Evolutionary conservation across 495 filamentous ascomycete species (phyloP).

Genomic region (Daldinia bambusicola): DNA sequence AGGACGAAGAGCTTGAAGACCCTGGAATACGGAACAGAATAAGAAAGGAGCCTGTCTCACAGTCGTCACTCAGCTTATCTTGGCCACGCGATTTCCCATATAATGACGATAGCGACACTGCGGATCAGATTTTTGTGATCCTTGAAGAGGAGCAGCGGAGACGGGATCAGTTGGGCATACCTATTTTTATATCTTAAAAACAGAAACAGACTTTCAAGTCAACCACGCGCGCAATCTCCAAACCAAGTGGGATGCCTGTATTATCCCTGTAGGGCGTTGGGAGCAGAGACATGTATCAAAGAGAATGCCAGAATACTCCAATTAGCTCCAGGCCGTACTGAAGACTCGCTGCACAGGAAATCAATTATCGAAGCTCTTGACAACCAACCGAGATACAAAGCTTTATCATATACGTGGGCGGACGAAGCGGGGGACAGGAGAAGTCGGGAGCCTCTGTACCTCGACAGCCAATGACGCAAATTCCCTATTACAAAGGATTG

Average conservation of each 20-base stretch:
- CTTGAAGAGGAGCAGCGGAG: background rate
- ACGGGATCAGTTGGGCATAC: too few relatives aligned
- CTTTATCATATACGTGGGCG: background rate
- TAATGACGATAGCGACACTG: background rate
- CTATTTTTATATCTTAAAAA: too few relatives aligned
- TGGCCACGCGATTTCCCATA: background rate
- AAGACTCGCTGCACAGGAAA: background rate
- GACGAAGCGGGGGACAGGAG: background rate
- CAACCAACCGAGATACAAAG: background rate
- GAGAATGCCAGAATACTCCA: background rate
- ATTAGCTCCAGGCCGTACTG: background rate
- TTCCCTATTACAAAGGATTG: background rate
- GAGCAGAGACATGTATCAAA: background rate
- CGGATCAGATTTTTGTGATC: background rate
- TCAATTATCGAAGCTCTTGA: background rate
- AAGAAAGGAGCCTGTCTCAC: background rate
- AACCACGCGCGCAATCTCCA: background rate
- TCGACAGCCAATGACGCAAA: background rate
- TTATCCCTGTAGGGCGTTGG: background rate
- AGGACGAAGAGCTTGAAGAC: constrained; percentile 1
- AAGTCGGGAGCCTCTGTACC: background rate
- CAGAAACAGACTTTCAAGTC: too few relatives aligned
- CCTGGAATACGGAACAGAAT: background rate
- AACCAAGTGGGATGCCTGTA: background rate
- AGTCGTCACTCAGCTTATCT: background rate